These are phyloP conservation scores for Blastobotrys terrestris DNA, from an alignment of 805 yeast genomes.

Conservation along the genomic window DNA sequence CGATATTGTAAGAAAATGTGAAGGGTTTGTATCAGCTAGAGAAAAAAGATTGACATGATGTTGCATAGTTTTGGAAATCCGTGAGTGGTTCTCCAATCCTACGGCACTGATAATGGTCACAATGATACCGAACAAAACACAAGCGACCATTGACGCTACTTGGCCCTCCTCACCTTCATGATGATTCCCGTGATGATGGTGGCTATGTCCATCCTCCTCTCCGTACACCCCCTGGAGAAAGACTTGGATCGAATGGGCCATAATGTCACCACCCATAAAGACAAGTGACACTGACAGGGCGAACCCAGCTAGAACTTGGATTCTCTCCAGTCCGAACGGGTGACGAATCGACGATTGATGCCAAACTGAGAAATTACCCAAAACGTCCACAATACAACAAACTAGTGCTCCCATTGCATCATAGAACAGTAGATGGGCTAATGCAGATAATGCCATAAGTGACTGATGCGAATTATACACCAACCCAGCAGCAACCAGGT, in stretches of 20 bases:
- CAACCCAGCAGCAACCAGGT: slow-evolving; percentile 46
- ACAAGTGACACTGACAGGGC: slow-evolving; percentile 77
- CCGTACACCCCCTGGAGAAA: slow-evolving; percentile 37
- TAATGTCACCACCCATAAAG: slow-evolving; percentile 85
- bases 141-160: slow-evolving; percentile 16
- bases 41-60: slow-evolving; percentile 11
- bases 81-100: slow-evolving; percentile 30
- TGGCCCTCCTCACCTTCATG: slow-evolving; percentile 9
- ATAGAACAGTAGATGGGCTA: slow-evolving; percentile 82
- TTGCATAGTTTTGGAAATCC: slow-evolving; percentile 24
- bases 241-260: slow-evolving; percentile 84
- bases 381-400: slow-evolving; percentile 63
- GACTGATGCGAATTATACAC: slow-evolving; percentile 59
- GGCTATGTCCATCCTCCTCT: slow-evolving; percentile 22
- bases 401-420: slow-evolving; percentile 75
- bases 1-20: slow-evolving; percentile 28
- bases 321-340: slow-evolving; percentile 91
- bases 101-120: slow-evolving; percentile 33
- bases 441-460: slow-evolving; percentile 58
- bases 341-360: slow-evolving; percentile 68
- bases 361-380: slow-evolving; percentile 95
- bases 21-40: slow-evolving; percentile 22
- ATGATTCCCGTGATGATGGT: slow-evolving; percentile 9
- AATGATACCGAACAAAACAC: slow-evolving; percentile 24
- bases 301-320: slow-evolving; percentile 83